Percentiles rank a stretch among this genome's conserved stretches.
Conservation (phyloP, 2,329 filamentous ascomycete species). For the Dactylellina parvicollis region DNA sequence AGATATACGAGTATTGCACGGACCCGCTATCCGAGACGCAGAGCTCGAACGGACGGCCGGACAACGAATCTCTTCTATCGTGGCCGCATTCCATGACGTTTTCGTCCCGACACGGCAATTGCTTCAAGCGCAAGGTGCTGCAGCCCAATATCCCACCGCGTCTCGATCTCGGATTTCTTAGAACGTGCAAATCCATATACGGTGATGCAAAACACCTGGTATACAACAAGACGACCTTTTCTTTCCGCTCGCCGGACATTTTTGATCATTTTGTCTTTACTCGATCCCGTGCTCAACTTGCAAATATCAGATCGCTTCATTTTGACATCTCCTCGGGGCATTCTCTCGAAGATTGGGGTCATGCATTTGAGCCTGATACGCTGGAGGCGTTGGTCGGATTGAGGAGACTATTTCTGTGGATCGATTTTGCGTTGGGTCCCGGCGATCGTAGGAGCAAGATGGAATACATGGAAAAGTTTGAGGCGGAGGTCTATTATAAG, state of each 20-base stretch:
- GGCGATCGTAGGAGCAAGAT: neutral
- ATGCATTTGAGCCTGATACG: conserved; percentile 10
- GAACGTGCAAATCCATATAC: conserved; percentile 17
- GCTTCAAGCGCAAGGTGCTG: neutral
- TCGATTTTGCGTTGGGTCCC: neutral
- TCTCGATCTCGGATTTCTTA: conserved; percentile 12
- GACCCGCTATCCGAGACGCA: neutral
- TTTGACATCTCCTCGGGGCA: conserved; percentile 10
- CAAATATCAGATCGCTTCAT: conserved; percentile 14
- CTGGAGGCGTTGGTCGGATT: neutral
- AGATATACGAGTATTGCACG: conserved; percentile 19
- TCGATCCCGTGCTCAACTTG: neutral
- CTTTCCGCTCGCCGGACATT: conserved; percentile 10
- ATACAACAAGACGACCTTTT: neutral
- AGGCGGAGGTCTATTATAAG: conserved; percentile 29
- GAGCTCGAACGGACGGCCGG: neutral
- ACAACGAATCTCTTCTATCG: neutral
- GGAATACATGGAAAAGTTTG: conserved; percentile 17
- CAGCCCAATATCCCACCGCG: neutral
- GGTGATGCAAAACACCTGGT: conserved; percentile 8
- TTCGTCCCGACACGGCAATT: neutral
- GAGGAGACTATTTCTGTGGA: conserved; percentile 8
- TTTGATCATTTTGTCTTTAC: conserved; percentile 9
- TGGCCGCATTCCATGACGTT: conserved; percentile 9
- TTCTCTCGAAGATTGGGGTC: conserved; percentile 10